These are phyloP conservation scores for Russula griseocarnosa DNA, from an alignment of 768 basidiomycete genomes.

Conservation along the genomic window DNA sequence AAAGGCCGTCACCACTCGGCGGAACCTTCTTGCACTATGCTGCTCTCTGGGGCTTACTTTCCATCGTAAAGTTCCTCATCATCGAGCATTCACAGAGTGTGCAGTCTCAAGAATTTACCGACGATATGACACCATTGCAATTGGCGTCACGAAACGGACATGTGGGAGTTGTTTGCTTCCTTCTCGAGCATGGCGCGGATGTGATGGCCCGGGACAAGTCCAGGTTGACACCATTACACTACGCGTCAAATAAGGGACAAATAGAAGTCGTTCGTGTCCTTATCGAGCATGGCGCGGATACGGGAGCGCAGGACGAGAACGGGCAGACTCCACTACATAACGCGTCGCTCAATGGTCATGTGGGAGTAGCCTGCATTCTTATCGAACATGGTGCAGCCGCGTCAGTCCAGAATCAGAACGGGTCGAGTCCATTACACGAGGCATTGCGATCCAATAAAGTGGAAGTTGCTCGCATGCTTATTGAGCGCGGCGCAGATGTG, in stretches of 20 bases:
- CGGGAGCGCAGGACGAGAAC: no score
- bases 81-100: background rate
- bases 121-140: background rate
- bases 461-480: no score
- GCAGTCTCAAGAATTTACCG: background rate
- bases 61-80: slow-evolving; percentile 57
- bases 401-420: no score
- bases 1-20: slow-evolving; percentile 62
- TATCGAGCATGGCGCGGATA: no score
- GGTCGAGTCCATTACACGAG: no score
- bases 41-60: background rate
- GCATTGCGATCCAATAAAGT: no score
- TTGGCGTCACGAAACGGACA: background rate
- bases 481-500: no score
- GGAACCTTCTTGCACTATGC: background rate
- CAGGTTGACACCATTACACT: background rate
- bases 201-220: no score
- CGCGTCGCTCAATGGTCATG: background rate
- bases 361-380: no score
- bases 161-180: background rate
- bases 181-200: background rate
- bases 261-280: background rate
- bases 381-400: no score
- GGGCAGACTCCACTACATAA: no score
- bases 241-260: background rate